Evolutionary conservation across 768 basidiomycete species (phyloP).

Genomic region (Psilocybe subaeruginosa): DNA sequence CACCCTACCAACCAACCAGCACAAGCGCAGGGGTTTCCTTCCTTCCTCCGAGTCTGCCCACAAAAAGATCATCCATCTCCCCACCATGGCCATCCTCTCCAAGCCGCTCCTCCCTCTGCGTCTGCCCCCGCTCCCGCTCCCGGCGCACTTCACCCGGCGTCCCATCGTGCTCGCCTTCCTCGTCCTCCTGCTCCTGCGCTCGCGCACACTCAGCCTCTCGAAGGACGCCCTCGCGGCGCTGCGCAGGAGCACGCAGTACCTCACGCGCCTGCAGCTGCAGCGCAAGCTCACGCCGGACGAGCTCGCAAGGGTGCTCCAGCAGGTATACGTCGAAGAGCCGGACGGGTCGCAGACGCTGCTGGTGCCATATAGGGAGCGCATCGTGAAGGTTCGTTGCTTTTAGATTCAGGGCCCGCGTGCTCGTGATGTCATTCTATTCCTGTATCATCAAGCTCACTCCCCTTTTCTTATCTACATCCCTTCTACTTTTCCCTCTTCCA

Average conservation of each 20-base stretch:
- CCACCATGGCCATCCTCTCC: constrained; percentile 9
- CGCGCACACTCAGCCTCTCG: constrained; percentile 40
- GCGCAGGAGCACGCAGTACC: constrained; percentile 18
- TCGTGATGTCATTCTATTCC: background rate
- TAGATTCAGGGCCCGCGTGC: background rate
- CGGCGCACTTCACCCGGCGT: constrained; percentile 18
- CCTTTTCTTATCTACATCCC: too few species aligned
- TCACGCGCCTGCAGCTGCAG: constrained; percentile 15
- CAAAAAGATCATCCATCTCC: too few species aligned
- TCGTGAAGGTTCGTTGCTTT: constrained; percentile 57
- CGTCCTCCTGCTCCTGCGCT: constrained; percentile 54
- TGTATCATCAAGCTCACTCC: background rate
- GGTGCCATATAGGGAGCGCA: constrained; percentile 63
- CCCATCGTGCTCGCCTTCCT: constrained; percentile 46
- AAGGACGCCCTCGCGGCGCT: constrained; percentile 30
- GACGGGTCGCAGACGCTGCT: constrained; percentile 67
- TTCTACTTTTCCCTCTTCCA: background rate
- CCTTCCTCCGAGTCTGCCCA: too few species aligned
- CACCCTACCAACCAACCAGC: too few species aligned
- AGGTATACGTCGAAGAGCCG: constrained; percentile 61
- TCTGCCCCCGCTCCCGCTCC: constrained; percentile 22
- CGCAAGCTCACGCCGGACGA: constrained; percentile 40
- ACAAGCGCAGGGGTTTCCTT: too few species aligned
- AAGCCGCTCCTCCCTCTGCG: constrained; percentile 15
- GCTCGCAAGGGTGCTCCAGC: constrained; percentile 52